phyloP scores from a whole-genome alignment of 352 stramenopile genomes.

The Blastocystis sp. region DNA sequence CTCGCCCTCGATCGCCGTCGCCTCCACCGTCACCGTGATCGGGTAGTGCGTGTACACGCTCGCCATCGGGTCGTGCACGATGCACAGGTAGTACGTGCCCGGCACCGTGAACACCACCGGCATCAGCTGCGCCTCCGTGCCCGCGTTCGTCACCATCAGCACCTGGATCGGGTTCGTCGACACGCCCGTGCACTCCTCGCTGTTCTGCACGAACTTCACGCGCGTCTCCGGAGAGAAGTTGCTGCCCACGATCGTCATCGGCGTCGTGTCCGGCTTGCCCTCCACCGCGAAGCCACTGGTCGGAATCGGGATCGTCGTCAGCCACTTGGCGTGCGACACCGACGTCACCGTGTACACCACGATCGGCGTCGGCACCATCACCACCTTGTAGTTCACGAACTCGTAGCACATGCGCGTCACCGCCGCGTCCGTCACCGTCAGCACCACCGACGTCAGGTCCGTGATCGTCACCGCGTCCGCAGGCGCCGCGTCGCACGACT shows the following conservation, averaged over 20 bases:
- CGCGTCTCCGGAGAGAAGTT: background rate
- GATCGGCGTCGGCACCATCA: background rate
- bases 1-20: background rate
- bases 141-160: background rate
- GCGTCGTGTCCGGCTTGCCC: background rate
- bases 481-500: conserved; percentile 17
- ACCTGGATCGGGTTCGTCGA: conserved; percentile 61
- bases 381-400: conserved; percentile 22
- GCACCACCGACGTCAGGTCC: conserved; percentile 2
- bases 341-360: conserved; percentile 36
- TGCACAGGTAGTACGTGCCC: conserved; percentile 62
- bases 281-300: conserved; percentile 18
- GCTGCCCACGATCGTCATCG: conserved; percentile 33
- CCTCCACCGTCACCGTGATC: conserved; percentile 24
- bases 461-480: conserved; percentile 7
- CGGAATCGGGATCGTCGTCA: conserved; percentile 44
- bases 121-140: conserved; percentile 13
- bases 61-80: conserved; percentile 16
- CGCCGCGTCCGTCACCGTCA: conserved; percentile 23
- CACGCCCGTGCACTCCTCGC: background rate
- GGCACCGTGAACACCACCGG: conserved; percentile 25
- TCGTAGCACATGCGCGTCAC: conserved; percentile 62
- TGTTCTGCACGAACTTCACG: conserved; percentile 66
- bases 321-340: conserved; percentile 30
- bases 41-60: conserved; percentile 64